A percentile compares a stretch with the other conserved stretches of the same genome.
phyloP scores from a whole-genome alignment of 306 rosid species.

The Phaseolus lunatus region DNA sequence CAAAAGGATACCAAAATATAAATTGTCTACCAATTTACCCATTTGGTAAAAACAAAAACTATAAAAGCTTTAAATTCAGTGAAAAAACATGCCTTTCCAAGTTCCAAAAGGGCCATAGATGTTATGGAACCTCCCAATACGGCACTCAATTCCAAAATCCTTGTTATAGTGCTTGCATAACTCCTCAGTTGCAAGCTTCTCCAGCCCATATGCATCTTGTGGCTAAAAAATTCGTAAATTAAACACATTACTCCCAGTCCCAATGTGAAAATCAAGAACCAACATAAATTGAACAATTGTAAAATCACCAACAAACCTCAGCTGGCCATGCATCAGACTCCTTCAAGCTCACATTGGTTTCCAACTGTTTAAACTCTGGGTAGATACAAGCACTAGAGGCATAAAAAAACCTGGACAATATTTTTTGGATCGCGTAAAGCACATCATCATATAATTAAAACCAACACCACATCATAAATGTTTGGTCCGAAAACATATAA shows the following conservation, averaged over 20 bases:
- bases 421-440: not conserved
- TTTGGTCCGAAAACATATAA: slow-evolving; percentile 11
- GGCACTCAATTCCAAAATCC: slow-evolving; percentile 96
- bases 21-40: not conserved
- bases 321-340: slow-evolving; percentile 99
- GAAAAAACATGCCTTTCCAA: slow-evolving; percentile 80
- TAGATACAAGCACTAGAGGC: slow-evolving; percentile 99
- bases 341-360: slow-evolving; percentile 97
- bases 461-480: slow-evolving; percentile 8
- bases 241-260: slow-evolving; percentile 38
- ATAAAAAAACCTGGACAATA: slow-evolving; percentile 79
- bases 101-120: slow-evolving; percentile 98
- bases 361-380: slow-evolving; percentile 96
- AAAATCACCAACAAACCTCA: slow-evolving; percentile 67
- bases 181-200: slow-evolving; percentile 99
- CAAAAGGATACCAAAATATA: slow-evolving; percentile 16
- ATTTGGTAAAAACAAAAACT: slow-evolving; percentile 28
- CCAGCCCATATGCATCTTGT: slow-evolving; percentile 99
- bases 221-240: slow-evolving; percentile 61
- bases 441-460: slow-evolving; percentile 32
- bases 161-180: slow-evolving; percentile 95
- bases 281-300: slow-evolving; percentile 33
- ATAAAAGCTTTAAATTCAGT: slow-evolving; percentile 27
- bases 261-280: slow-evolving; percentile 4
- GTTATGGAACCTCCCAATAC: slow-evolving; percentile 97